Evolutionary conservation across 257 asterid genomes (phyloP), one percentile per base, ranked within the genome.

Genomic region (Solanum lycopersicoides): DNA sequence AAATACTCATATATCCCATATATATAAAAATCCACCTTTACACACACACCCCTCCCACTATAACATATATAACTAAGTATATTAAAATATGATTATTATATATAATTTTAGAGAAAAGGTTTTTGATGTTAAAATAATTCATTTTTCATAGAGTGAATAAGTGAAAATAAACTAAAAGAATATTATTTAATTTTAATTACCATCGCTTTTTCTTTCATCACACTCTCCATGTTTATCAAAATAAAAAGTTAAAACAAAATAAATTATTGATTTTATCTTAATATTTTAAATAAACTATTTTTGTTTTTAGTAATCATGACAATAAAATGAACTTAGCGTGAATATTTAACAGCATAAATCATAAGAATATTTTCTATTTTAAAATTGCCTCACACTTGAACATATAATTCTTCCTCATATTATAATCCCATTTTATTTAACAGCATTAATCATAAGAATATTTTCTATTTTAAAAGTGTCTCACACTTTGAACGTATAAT

Each of bases 121-220:
- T 16, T 34, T 72, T 72, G 18, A 72, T 3, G 79, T 34, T 9
- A 34, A 72, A 72, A 18, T 32, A 66, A 66, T 12, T 53, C 25
- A 25, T 2, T n/a, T 65, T 66, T 66, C 7, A 28, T 69, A 30
- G 3, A 28, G 23, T 30, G 6, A 30, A 30, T 1, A 30, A 30
- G 3, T 69, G 9, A 69, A 69, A 30, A 7, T 7, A 13, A 66
- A 66, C 2, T 0, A 0, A 12, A 13, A 13, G 1, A 30, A 0
- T 14, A 2, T 34, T 9, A 12, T 35, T 72, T 72, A 18, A 35
- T 72, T 4, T 35, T 14, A 4, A 35, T 35, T 9, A 35, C 10
- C 10, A 56, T 3, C 4, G 18, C 11, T 18, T 23, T 18, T 56
- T 10, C n/a, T 56, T 56, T 7, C 65, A 56, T 2, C 65, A 53